Evolutionary conservation across 495 filamentous ascomycete species (phyloP), one percentile per base, ranked within the genome.

Genomic region (Letharia lupina): DNA sequence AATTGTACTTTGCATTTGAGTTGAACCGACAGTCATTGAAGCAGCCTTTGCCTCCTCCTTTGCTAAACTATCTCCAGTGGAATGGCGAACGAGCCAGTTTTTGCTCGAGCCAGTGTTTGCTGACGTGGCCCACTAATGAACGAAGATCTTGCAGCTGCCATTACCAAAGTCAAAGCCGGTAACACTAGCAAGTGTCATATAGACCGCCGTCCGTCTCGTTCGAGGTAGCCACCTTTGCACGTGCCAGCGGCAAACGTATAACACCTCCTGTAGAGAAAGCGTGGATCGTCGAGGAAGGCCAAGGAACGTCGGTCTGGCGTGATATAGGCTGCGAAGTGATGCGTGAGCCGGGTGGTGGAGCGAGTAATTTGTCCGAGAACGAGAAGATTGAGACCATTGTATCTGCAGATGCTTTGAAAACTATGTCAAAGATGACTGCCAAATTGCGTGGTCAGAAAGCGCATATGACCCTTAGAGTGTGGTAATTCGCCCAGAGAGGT

Each of bases 301-400:
- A 2, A 28, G 78, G 77, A 13, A 68, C 63, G 39, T 76, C 77
- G 52, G 72, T 67, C 39, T 70, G 69, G n/a, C 66, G 70, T 0
- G 76, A 76, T 37, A 72, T 75, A 80, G 80, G 48, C 77, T 78
- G 63, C 79, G 77, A 20, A 80, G 74, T 1, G 77, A 79, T 61
- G 79, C 77, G 61, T 45, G n/a, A 23, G 39, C 15, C 20, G 2
- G 13, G 13, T 33, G 7, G 54, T 58, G 54, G 54, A 39, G 28
- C 28, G 23, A 58, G 28, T 33, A 39, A 20, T 33, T 20, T 18
- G 16, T 33, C 11, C 23, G 9, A 58, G 23, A 58, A 11, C 23
- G 54, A 58, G n/a, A 58, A 15, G 23, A 28, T 28, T 28, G 23
- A 28, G 28, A 58, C 54, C 23, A 58, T 2, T 31, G 35, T 20